Evolutionary conservation across 164 flowering plant genomes (phyloP).

Genomic region (Nelumbo lutea): DNA sequence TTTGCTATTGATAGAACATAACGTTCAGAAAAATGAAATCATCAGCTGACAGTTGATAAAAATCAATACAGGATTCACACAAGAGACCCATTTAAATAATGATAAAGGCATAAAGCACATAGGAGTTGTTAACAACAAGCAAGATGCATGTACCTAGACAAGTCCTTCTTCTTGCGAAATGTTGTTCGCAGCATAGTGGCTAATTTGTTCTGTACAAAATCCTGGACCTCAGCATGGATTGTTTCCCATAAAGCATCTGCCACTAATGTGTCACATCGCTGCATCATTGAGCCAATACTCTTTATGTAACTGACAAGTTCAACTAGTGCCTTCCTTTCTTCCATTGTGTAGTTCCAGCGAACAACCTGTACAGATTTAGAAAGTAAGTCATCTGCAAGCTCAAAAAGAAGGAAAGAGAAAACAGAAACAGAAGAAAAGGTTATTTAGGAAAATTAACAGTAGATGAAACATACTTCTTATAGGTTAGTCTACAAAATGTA

Average conservation of each 20-base stretch:
- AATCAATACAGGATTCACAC: no score
- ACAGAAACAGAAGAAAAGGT: neutral
- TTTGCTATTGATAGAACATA: no score
- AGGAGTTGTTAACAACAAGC: neutral
- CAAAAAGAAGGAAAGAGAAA: neutral
- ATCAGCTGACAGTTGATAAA: no score
- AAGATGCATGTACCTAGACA: constrained; percentile 59
- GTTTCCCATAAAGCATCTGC: constrained; percentile 99
- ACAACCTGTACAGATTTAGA: constrained; percentile 57
- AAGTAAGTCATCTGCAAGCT: neutral
- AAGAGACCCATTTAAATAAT: no score
- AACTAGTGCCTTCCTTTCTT: constrained; percentile 84
- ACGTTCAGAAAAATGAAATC: no score
- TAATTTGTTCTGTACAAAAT: constrained; percentile 91
- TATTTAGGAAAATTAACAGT: neutral
- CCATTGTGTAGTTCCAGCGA: constrained; percentile 77
- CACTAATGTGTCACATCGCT: constrained; percentile 73
- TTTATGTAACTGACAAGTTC: constrained; percentile 92
- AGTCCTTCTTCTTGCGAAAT: constrained; percentile 91
- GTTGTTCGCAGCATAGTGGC: constrained; percentile 93
- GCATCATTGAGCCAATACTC: constrained; percentile 91
- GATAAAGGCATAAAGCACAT: no score
- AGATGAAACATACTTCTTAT: neutral
- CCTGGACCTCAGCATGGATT: constrained; percentile 97
- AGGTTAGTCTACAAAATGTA: no score